These are phyloP conservation scores for Mycosphaerella sp. DNA, from an alignment of 2,329 filamentous ascomycete genomes.

Conservation along the genomic window DNA sequence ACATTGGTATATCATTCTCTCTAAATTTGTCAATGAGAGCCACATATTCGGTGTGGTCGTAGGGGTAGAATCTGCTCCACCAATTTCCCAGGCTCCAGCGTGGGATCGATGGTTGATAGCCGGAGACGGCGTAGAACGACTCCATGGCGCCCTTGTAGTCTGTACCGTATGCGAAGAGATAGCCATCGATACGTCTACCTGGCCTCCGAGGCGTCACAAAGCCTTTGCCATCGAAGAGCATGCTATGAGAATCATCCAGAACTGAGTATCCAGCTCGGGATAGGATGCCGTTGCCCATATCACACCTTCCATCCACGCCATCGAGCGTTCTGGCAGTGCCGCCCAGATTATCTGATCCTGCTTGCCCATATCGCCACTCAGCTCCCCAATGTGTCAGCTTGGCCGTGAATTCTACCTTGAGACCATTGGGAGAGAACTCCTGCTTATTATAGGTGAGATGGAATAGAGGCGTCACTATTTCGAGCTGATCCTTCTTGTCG, in stretches of 20 bases:
- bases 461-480: constrained; percentile 52
- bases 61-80: constrained; percentile 60
- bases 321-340: constrained; percentile 53
- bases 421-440: constrained; percentile 47
- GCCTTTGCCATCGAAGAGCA: constrained; percentile 51
- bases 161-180: constrained; percentile 55
- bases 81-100: constrained; percentile 58
- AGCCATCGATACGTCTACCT: constrained; percentile 51
- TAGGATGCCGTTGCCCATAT: constrained; percentile 48
- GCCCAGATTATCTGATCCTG: constrained; percentile 39
- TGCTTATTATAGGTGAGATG: constrained; percentile 56
- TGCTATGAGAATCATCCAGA: constrained; percentile 51
- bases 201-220: constrained; percentile 46
- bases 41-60: constrained; percentile 51
- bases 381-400: constrained; percentile 33
- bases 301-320: constrained; percentile 46
- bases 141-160: constrained; percentile 52
- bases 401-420: constrained; percentile 44
- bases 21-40: constrained; percentile 53
- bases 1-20: constrained; percentile 49
- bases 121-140: constrained; percentile 52
- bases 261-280: constrained; percentile 48
- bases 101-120: constrained; percentile 51
- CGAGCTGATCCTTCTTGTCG: constrained; percentile 44
- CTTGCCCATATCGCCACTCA: constrained; percentile 50